These are phyloP conservation scores for Parascedosporium putredinis DNA, from an alignment of 2,329 filamentous ascomycete species.

Conservation along the genomic window DNA sequence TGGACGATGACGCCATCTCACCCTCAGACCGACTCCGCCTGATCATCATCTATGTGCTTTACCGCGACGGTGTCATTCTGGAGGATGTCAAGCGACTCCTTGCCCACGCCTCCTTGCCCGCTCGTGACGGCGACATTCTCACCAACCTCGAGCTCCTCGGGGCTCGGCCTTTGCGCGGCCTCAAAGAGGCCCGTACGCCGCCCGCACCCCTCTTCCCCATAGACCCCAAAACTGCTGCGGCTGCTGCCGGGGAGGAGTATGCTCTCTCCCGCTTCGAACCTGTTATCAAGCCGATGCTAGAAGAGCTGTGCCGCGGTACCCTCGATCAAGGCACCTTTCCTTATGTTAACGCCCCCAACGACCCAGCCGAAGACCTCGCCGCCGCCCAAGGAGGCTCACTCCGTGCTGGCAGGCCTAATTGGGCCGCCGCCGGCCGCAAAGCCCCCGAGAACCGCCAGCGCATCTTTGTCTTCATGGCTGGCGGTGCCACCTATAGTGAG, in stretches of 20 bases:
- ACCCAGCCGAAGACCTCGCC: conserved; percentile 48
- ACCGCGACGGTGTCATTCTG: conserved; percentile 71
- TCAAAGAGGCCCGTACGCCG: conserved; percentile 67
- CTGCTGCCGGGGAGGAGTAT: conserved; percentile 62
- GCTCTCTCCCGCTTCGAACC: conserved; percentile 82
- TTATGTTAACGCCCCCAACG: conserved; percentile 60
- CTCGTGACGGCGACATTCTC: conserved; percentile 61
- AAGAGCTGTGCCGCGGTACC: conserved; percentile 56
- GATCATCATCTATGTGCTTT: conserved; percentile 76
- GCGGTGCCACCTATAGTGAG: conserved; percentile 90
- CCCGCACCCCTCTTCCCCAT: conserved; percentile 59
- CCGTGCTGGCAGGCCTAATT: conserved; percentile 85
- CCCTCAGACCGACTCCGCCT: conserved; percentile 71
- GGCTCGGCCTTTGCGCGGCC: conserved; percentile 51
- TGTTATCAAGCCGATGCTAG: conserved; percentile 70
- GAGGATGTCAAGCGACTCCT: conserved; percentile 80
- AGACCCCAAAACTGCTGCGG: conserved; percentile 27
- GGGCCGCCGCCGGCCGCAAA: conserved; percentile 74
- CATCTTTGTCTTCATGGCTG: conserved; percentile 88
- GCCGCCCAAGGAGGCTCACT: conserved; percentile 60
- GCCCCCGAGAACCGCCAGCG: conserved; percentile 73
- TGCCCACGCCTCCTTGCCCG: conserved; percentile 68
- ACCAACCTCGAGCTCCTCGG: conserved; percentile 75
- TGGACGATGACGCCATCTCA: conserved; percentile 71
- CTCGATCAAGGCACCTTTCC: conserved; percentile 60